These are phyloP conservation scores for Gracilaria domingensis DNA, from an alignment of 23 red algal genomes.

Conservation along the genomic window DNA sequence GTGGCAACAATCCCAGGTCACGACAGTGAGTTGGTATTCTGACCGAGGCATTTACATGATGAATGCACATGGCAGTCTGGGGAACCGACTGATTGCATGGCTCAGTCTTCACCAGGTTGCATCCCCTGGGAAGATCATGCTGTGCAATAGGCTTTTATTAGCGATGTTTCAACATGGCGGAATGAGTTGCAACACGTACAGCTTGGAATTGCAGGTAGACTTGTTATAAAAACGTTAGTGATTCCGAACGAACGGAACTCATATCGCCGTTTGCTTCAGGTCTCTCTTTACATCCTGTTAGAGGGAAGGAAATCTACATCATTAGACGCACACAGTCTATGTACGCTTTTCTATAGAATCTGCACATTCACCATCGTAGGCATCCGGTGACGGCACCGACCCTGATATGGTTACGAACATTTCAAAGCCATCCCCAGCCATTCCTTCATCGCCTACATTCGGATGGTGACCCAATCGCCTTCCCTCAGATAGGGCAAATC, in stretches of 20 bases:
- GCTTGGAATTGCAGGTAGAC: neutral
- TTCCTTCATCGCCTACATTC: conserved; percentile 44
- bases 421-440: conserved; percentile 11
- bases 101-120: too few species aligned
- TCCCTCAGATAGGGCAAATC: too few species aligned
- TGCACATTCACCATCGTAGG: neutral
- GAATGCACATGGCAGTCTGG: neutral
- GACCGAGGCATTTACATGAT: neutral
- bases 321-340: neutral
- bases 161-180: neutral
- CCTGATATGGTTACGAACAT: neutral
- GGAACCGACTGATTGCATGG: neutral
- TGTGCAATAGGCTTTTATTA: too few species aligned
- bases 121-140: too few species aligned
- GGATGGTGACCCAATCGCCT: neutral
- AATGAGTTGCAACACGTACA: neutral
- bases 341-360: neutral
- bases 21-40: conserved; percentile 34
- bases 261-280: neutral
- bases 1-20: conserved; percentile 24
- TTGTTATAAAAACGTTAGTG: neutral
- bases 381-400: conserved; percentile 50
- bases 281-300: conserved; percentile 14
- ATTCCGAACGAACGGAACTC: neutral
- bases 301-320: neutral